Base-by-base conservation (phyloP, 345 rosid genomes). In the Salix udensis region DNA sequence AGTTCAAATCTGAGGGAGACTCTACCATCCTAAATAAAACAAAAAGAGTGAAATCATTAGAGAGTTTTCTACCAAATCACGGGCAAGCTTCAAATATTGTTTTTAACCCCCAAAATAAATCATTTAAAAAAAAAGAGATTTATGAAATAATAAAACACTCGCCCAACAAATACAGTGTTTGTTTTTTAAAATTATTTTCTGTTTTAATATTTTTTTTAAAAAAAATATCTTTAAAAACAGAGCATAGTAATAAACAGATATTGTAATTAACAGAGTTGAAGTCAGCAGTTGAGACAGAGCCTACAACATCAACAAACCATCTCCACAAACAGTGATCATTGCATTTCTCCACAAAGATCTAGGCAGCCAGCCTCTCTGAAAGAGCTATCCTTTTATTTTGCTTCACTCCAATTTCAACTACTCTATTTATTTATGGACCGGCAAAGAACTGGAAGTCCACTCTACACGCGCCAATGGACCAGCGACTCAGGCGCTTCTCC, bases 401-500 rank as follows among this genome's bases (percentile, higher is more conserved):
- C 44, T 24, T 15, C 26, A 16, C 70, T 24, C 64, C 12, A 1
- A 37, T 12, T 39, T 42, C 24, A 40, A 5, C 1, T 0, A 1
- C 26, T n/a, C 5, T 34, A 10, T 39, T 10, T 37, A 26, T 18
- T 11, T 21, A 80, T 80, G 83, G 76, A 80, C 61, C 70, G 72
- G 34, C 74, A 40, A 46, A 52, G 34, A 44, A 73, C 72, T 36
- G 68, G 68, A 6, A 31, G 30, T 40, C 65, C 75, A 15, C 21
- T 53, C 23, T 75, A 66, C 65, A 19, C 76, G 31, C 76, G 77
- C 31, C 83, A 76, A 44, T 76, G 83, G 83, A 62, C 61, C 46
- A 74, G 66, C 68, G 82, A 74, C 23, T 50, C 83, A 23, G 70
- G 55, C 42, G 1, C 30, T 40, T 6, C 67, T 72, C 74, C 46